A percentile compares a stretch with the other conserved stretches of the same genome.
Conservation (phyloP, 2,329 filamentous ascomycete species). For the Saccharata proteae region DNA sequence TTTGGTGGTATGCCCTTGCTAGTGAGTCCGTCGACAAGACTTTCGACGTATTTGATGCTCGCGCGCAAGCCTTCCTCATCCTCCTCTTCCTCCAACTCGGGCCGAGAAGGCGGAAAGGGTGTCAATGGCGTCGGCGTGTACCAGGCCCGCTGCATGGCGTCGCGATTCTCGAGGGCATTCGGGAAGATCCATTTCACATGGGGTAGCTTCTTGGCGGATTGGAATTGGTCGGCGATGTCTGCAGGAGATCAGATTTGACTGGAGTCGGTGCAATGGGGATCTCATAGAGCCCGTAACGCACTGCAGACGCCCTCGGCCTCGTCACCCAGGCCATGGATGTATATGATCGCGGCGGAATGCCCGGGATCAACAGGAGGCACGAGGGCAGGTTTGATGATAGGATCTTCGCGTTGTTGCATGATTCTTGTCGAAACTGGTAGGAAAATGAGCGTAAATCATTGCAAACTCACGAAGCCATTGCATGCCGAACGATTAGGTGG, state of each 20-base stretch:
- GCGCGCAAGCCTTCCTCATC: constrained; percentile 33
- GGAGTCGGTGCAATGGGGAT: background rate
- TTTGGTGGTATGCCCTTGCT: constrained; percentile 27
- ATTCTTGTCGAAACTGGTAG: too few relatives aligned
- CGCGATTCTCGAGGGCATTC: constrained; percentile 35
- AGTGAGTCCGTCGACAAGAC: constrained; percentile 30
- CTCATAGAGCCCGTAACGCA: constrained; percentile 12
- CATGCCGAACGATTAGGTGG: too few relatives aligned
- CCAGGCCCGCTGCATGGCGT: constrained; percentile 36
- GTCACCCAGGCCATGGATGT: constrained; percentile 36
- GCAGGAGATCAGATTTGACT: background rate
- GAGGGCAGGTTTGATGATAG: constrained; percentile 26
- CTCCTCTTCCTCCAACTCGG: constrained; percentile 33
- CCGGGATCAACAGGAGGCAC: constrained; percentile 21
- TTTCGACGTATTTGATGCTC: constrained; percentile 29
- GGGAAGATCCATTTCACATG: constrained; percentile 40
- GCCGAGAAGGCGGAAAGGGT: constrained; percentile 27
- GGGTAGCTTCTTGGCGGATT: constrained; percentile 34
- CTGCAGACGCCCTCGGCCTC: constrained; percentile 32
- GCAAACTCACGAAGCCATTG: too few relatives aligned
- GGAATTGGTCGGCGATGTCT: constrained; percentile 37
- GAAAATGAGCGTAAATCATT: too few relatives aligned
- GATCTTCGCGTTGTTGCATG: constrained; percentile 13
- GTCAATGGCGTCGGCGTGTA: constrained; percentile 29
- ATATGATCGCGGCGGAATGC: constrained; percentile 32